These are phyloP conservation scores for Suhomyces bolitotheri DNA, from an alignment of 1,139 yeast species.

Conservation along the genomic window DNA sequence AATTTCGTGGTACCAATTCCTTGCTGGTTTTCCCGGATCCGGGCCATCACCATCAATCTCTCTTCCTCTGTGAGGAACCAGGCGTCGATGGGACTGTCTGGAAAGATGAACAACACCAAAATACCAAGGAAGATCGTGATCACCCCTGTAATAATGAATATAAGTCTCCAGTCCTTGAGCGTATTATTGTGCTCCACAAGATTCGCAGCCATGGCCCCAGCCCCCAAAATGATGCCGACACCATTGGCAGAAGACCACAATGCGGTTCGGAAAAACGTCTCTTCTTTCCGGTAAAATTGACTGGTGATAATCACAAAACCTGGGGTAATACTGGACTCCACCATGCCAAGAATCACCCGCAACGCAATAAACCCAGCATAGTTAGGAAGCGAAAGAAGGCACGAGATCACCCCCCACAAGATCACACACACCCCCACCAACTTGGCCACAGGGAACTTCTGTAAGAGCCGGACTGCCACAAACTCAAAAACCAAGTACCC, in stretches of 20 bases:
- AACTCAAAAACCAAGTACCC: conserved; percentile 52
- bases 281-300: conserved; percentile 54
- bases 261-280: conserved; percentile 48
- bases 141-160: conserved; percentile 49
- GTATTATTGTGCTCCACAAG: conserved; percentile 32
- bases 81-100: conserved; percentile 55
- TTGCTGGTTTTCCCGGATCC: conserved; percentile 44
- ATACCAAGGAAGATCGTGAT: conserved; percentile 48
- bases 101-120: conserved; percentile 44
- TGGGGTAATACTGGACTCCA: conserved; percentile 58
- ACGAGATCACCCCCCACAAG: conserved; percentile 48
- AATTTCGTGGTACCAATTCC: conserved; percentile 58
- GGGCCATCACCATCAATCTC: conserved; percentile 35
- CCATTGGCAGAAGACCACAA: conserved; percentile 55
- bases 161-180: conserved; percentile 47
- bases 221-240: conserved; percentile 51
- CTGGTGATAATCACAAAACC: conserved; percentile 54
- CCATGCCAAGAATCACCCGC: conserved; percentile 52
- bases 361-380: conserved; percentile 42
- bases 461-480: conserved; percentile 44
- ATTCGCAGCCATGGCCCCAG: conserved; percentile 54
- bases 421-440: conserved; percentile 35
- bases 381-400: conserved; percentile 42
- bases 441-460: conserved; percentile 45
- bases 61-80: conserved; percentile 47